A percentile compares a stretch with the other conserved stretches of the same genome.
Conservation (phyloP, 495 filamentous ascomycete species). For the Aeminium ludgeri region DNA sequence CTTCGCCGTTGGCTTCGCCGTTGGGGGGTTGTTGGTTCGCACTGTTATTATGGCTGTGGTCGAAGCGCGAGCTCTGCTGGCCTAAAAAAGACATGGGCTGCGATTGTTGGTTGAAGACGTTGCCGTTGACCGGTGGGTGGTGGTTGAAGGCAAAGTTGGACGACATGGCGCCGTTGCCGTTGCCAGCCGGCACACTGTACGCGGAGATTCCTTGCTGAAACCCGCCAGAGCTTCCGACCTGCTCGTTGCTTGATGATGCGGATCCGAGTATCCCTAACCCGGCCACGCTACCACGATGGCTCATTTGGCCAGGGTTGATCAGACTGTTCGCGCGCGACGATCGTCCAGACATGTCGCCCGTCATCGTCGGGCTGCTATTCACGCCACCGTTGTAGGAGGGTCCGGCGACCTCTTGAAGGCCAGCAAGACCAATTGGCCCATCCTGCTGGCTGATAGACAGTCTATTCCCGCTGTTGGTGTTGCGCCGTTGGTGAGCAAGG, state of each 20-base stretch:
- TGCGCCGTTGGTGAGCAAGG: conserved; percentile 67
- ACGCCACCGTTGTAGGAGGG: conserved; percentile 4
- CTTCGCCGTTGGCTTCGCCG: conserved; percentile 10
- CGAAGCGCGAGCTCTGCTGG: conserved; percentile 17
- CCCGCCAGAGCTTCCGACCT: conserved; percentile 6
- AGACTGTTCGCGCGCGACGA: conserved; percentile 14
- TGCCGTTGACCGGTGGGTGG: conserved; percentile 9
- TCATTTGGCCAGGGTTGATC: conserved; percentile 7
- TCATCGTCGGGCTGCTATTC: conserved; percentile 10
- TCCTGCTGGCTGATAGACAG: conserved; percentile 28
- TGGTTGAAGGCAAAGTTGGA: conserved; percentile 12
- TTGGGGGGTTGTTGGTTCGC: conserved; percentile 7
- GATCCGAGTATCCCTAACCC: conserved; percentile 12
- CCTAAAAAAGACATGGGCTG: conserved; percentile 17
- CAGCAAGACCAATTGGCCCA: conserved; percentile 14
- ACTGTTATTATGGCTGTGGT: conserved; percentile 12
- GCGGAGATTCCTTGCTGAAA: conserved; percentile 8
- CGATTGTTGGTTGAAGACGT: conserved; percentile 6
- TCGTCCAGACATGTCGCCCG: conserved; percentile 13
- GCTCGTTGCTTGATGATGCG: conserved; percentile 2
- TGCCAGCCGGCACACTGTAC: conserved; percentile 4
- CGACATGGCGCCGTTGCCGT: conserved; percentile 3
- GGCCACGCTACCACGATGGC: conserved; percentile 12
- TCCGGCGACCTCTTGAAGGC: conserved; percentile 10
- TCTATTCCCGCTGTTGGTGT: conserved; percentile 7